Evolutionary conservation across 2,329 filamentous ascomycete species (phyloP).

Genomic region (Neoarthrinium moseri): DNA sequence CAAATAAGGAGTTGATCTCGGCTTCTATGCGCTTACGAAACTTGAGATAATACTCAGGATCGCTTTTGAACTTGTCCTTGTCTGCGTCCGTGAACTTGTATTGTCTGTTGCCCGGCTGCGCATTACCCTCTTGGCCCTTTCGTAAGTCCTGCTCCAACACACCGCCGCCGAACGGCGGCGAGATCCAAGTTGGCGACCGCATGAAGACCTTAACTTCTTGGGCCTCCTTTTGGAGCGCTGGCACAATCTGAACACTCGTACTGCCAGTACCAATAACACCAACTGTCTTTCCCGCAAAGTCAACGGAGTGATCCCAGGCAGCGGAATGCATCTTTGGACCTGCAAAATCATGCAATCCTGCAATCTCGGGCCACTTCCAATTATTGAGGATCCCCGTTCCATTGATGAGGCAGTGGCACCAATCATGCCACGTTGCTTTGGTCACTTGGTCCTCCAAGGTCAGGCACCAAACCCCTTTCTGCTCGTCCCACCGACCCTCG

Average conservation of each 20-base stretch:
- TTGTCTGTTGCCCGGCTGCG: constrained; percentile 34
- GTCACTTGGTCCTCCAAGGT: constrained; percentile 23
- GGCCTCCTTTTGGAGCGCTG: background rate
- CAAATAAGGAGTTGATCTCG: constrained; percentile 40
- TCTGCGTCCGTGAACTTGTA: constrained; percentile 38
- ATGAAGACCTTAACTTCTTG: constrained; percentile 25
- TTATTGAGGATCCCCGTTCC: constrained; percentile 49
- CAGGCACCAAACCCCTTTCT: constrained; percentile 34
- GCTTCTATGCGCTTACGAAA: constrained; percentile 42
- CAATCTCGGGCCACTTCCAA: constrained; percentile 50
- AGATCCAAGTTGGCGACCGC: constrained; percentile 21
- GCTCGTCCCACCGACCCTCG: constrained; percentile 42
- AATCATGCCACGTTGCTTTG: constrained; percentile 27
- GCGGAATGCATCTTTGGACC: constrained; percentile 55
- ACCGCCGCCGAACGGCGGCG: constrained; percentile 18
- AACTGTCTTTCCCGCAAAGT: constrained; percentile 4
- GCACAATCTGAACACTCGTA: constrained; percentile 6
- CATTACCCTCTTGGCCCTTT: constrained; percentile 19
- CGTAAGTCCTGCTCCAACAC: constrained; percentile 25
- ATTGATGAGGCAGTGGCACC: constrained; percentile 47
- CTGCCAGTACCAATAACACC: constrained; percentile 4
- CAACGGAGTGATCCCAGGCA: constrained; percentile 41
- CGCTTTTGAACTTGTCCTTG: constrained; percentile 34
- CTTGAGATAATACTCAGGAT: constrained; percentile 37
- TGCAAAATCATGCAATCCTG: constrained; percentile 47